Percentiles rank a stretch among this genome's conserved stretches.
Conservation (phyloP, 176 grass and related monocot species). For the Carex kokanica region DNA sequence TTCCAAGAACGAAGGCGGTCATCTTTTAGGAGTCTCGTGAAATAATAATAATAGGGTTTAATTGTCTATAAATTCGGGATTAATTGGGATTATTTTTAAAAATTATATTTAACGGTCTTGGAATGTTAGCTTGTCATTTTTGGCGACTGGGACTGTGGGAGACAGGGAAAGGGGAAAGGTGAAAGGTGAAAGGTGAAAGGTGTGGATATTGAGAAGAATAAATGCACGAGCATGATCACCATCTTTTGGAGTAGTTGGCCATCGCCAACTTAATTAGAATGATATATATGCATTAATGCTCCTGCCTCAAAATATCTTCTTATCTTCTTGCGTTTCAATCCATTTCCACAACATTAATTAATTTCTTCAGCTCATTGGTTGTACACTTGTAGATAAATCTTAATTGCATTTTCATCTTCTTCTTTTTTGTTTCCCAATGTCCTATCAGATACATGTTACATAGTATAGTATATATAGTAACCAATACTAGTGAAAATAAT, state of each 20-base stretch:
- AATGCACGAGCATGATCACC: neutral
- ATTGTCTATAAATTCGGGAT: neutral
- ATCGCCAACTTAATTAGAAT: neutral
- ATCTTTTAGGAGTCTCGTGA: no score
- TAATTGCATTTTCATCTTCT: no score
- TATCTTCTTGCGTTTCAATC: neutral
- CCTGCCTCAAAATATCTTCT: slow-evolving; percentile 9
- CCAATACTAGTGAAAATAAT: neutral
- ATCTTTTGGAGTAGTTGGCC: slow-evolving; percentile 9
- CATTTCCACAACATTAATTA: neutral
- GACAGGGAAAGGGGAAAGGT: neutral
- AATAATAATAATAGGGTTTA: no score
- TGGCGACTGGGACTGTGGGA: neutral
- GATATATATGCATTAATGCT: neutral
- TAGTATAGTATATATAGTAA: no score
- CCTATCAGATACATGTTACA: no score
- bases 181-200: slow-evolving; percentile 22
- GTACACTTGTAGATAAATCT: neutral
- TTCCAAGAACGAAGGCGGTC: slow-evolving; percentile 18
- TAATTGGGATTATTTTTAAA: neutral
- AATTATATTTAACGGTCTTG: neutral
- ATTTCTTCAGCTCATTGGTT: neutral
- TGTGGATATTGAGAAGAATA: neutral
- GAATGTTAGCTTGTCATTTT: neutral
- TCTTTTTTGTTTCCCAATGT: no score